phyloP scores from a whole-genome alignment of 768 basidiomycete species.

The Lyophyllum semitale region DNA sequence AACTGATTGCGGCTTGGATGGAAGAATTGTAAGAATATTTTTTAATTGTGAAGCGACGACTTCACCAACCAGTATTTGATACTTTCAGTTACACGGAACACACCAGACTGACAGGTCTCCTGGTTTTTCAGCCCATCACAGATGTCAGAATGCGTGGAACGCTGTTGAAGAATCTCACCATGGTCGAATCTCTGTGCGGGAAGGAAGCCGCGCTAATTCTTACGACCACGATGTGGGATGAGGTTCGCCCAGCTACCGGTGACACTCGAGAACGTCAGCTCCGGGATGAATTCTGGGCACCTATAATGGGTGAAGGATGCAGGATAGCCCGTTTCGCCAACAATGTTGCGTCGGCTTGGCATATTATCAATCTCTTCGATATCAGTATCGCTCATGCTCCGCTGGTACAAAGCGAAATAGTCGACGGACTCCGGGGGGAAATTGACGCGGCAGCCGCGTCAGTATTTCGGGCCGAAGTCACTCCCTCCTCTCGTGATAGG shows the following conservation, averaged over 20 bases:
- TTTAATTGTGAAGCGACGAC: too few species aligned
- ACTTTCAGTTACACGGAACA: conserved; percentile 20
- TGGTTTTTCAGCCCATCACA: conserved; percentile 47
- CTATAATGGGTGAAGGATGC: conserved; percentile 41
- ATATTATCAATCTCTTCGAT: conserved; percentile 35
- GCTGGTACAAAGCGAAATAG: conserved; percentile 26
- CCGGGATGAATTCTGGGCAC: conserved; percentile 44
- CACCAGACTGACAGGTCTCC: conserved; percentile 36
- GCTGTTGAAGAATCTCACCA: conserved; percentile 43
- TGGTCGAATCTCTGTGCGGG: conserved; percentile 53
- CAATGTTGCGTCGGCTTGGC: conserved; percentile 34
- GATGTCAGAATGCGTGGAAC: conserved; percentile 41
- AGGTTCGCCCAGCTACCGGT: conserved; percentile 27
- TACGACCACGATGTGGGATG: conserved; percentile 50
- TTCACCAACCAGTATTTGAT: neutral
- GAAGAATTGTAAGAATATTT: conserved; percentile 20
- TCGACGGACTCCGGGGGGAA: too few species aligned
- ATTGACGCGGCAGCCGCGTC: too few species aligned
- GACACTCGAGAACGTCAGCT: conserved; percentile 44
- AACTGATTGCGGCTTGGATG: conserved; percentile 25
- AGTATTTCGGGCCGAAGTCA: too few species aligned
- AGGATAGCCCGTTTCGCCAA: conserved; percentile 34
- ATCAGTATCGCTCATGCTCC: conserved; percentile 11
- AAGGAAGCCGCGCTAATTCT: conserved; percentile 42
- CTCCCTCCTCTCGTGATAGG: too few species aligned